Percentiles rank a stretch among this genome's conserved stretches.
Conservation (phyloP, 257 asterid species). For the Nicotiana knightiana region DNA sequence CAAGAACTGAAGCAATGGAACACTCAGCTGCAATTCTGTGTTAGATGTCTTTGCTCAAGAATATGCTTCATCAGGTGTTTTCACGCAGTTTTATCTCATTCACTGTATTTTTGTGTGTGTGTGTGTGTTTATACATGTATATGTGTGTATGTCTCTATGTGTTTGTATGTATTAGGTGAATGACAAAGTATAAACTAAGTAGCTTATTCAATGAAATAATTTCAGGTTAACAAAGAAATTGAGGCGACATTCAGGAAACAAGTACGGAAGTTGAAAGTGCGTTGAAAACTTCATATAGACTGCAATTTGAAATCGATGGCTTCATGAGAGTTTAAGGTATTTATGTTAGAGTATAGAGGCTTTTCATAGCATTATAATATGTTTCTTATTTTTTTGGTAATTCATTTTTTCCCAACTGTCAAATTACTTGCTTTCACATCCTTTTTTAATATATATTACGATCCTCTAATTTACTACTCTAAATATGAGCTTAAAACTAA, state of each 20-base stretch:
- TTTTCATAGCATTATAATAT: not conserved
- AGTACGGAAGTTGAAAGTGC: conserved; percentile 24
- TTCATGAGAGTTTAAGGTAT: conserved; percentile 23
- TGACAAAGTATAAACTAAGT: no score
- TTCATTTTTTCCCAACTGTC: not conserved
- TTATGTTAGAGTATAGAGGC: not conserved
- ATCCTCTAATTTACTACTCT: not conserved
- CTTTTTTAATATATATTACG: not conserved
- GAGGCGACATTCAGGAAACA: conserved; percentile 29
- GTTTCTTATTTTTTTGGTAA: no score
- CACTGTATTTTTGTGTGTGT: no score
- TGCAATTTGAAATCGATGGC: conserved; percentile 34
- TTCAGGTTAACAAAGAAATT: conserved; percentile 36
- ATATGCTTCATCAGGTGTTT: no score
- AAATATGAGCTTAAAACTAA: not conserved
- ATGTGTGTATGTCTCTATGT: no score
- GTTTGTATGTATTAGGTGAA: no score
- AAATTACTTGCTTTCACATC: not conserved
- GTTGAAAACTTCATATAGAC: conserved; percentile 20
- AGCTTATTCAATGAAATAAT: not conserved
- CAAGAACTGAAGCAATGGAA: conserved; percentile 14
- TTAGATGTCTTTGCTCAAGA: no score
- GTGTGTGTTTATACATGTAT: no score
- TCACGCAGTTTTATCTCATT: no score
- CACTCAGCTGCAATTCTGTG: conserved; percentile 11